Conservation (phyloP, 2,329 filamentous ascomycete genomes). For the Knufia fluminis region DNA sequence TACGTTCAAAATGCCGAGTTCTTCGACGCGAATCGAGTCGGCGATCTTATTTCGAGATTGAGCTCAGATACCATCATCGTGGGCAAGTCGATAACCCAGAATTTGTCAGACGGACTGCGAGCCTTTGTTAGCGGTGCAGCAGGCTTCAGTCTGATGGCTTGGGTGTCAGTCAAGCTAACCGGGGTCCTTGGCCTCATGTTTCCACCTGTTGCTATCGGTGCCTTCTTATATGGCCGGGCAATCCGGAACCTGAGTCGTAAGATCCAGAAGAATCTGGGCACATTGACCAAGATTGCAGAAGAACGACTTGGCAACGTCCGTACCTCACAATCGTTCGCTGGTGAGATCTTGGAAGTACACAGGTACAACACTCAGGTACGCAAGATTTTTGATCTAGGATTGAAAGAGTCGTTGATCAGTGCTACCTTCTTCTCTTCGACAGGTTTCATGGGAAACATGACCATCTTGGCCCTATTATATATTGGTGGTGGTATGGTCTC, state of each 20-base stretch:
- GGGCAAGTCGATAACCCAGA: slow-evolving; percentile 96
- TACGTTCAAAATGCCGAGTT: slow-evolving; percentile 91
- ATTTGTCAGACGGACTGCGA: slow-evolving; percentile 89
- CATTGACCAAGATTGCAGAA: slow-evolving; percentile 92
- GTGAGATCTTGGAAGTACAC: slow-evolving; percentile 78
- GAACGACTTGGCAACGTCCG: slow-evolving; percentile 95
- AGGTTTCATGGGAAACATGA: slow-evolving; percentile 92
- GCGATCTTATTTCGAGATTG: slow-evolving; percentile 88
- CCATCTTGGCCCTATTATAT: slow-evolving; percentile 80
- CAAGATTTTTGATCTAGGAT: slow-evolving; percentile 83
- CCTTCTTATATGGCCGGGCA: slow-evolving; percentile 82
- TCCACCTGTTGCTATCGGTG: slow-evolving; percentile 79
- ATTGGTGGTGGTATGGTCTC: slow-evolving; percentile 87
- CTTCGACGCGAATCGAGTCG: slow-evolving; percentile 94
- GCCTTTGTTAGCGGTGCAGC: slow-evolving; percentile 82
- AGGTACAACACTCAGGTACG: slow-evolving; percentile 89
- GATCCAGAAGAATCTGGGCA: slow-evolving; percentile 88
- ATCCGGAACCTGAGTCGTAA: slow-evolving; percentile 83
- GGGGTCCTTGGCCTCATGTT: slow-evolving; percentile 78
- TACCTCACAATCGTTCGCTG: slow-evolving; percentile 92
- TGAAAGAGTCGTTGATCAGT: slow-evolving; percentile 75
- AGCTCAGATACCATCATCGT: slow-evolving; percentile 97
- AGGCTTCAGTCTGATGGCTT: slow-evolving; percentile 90
- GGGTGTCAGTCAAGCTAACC: slow-evolving; percentile 83
- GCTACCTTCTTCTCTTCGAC: slow-evolving; percentile 83